phyloP scores from a whole-genome alignment of 495 filamentous ascomycete species.

The Aspergillus asperescens region DNA sequence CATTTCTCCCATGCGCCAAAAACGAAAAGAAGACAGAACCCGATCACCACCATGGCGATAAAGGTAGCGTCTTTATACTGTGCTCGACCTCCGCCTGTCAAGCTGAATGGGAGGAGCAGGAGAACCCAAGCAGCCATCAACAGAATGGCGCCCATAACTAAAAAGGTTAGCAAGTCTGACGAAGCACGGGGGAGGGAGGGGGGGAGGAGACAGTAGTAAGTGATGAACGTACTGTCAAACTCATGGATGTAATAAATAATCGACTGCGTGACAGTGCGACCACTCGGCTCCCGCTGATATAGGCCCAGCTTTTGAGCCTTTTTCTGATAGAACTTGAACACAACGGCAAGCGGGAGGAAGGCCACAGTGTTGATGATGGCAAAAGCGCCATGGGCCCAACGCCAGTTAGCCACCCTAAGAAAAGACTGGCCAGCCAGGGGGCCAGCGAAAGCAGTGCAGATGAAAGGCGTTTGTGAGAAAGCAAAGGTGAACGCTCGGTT shows the following conservation, averaged over 20 bases:
- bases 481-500: slow-evolving; percentile 61
- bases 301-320: slow-evolving; percentile 51
- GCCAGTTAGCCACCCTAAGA: slow-evolving; percentile 49
- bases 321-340: slow-evolving; percentile 53
- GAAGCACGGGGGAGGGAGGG: background rate
- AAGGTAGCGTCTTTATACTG: slow-evolving; percentile 49
- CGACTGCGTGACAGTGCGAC: slow-evolving; percentile 44
- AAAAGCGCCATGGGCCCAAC: slow-evolving; percentile 61
- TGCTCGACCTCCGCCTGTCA: slow-evolving; percentile 40
- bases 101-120: slow-evolving; percentile 59
- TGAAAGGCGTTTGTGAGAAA: slow-evolving; percentile 60
- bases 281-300: slow-evolving; percentile 32
- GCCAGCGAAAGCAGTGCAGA: slow-evolving; percentile 48
- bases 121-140: slow-evolving; percentile 54
- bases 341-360: slow-evolving; percentile 46
- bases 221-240: slow-evolving; percentile 48
- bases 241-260: slow-evolving; percentile 53
- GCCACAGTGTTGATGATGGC: slow-evolving; percentile 54
- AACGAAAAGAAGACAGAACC: slow-evolving; percentile 48
- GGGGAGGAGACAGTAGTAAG: too few relatives aligned
- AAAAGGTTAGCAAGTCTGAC: slow-evolving; percentile 8
- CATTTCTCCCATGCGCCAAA: slow-evolving; percentile 58
- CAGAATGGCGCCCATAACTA: slow-evolving; percentile 52
- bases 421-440: slow-evolving; percentile 36
- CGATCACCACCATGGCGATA: slow-evolving; percentile 55